Evolutionary conservation across 2,329 filamentous ascomycete genomes (phyloP), one percentile per base, ranked within the genome.

Genomic region (Amesomyces nigricolor): DNA sequence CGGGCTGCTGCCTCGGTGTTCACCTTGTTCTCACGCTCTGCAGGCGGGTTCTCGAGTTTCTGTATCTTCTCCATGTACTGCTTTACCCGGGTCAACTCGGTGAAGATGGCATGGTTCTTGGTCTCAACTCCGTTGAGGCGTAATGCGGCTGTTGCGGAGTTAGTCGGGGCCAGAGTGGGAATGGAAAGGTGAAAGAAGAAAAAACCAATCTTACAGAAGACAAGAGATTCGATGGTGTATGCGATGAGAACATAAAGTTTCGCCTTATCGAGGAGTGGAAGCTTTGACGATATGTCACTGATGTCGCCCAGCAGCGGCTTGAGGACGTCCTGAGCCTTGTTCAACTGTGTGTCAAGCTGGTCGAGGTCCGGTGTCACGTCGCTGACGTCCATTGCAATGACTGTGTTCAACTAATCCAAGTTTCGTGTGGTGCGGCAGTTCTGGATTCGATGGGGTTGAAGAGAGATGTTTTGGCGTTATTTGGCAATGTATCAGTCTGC

Each of bases 21-120:
- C 60, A 89, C 73, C 1, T 74, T 79, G 58, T 72, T 66, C 42
- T 71, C 75, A 32, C 79, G 78, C 65, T 82, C 76, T 51, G 74
- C 71, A 3, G 79, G 78, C 1, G 81, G 80, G 6, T 76, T 79
- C 71, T 96, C 91, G 3, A 83, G 80, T 13, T 78, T 76, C 67
- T 94, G 89, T 69, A 97, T 92, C 75, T 97, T 99, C 57, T 82
- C 83, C 72, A 96, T 95, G 71, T 97, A 97, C 68, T 91, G 87
- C 70, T 86, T 90, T 52, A 97, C 86, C 54, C 94, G 85, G 56
- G 83, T 86, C 60, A 99, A 80, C 74, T 99, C 94, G 57, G 80
- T 80, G 72, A 90, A 94, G 57, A 99, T 83, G 29, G 89, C 81
- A 68, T 97, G 92, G 51, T 87, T 79, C 69, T 88, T 90, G n/a